Evolutionary conservation across 164 flowering plant species (phyloP).

Genomic region (Tetracentron sinense): DNA sequence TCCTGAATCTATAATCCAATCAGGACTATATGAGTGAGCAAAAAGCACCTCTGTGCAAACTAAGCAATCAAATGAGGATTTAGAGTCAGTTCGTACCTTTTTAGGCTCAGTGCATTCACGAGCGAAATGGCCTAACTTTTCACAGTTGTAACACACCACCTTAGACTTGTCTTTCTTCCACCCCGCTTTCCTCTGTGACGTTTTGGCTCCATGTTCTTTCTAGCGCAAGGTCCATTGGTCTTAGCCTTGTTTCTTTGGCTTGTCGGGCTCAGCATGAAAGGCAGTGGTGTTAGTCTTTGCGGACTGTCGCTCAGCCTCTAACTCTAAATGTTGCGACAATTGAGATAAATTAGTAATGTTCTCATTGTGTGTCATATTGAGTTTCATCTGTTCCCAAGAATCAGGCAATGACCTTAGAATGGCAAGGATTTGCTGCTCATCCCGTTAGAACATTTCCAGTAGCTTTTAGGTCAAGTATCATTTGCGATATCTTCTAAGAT

Average conservation of each 20-base stretch:
- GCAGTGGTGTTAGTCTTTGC: background rate
- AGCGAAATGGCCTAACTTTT: slow-evolving; percentile 6
- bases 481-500: background rate
- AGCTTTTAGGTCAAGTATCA: background rate
- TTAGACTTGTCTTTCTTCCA: slow-evolving; percentile 5
- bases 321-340: background rate
- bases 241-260: background rate
- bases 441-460: background rate
- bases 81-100: background rate
- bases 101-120: slow-evolving; percentile 11
- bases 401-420: background rate
- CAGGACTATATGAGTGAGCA: slow-evolving; percentile 2
- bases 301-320: background rate
- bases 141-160: slow-evolving; percentile 3
- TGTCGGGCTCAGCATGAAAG: background rate
- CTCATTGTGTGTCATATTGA: slow-evolving; percentile 8
- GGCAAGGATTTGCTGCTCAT: slow-evolving; percentile 7
- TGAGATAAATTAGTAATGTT: background rate
- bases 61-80: background rate
- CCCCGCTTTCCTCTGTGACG: background rate
- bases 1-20: slow-evolving; percentile 13
- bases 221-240: background rate
- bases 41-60: background rate
- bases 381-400: background rate
- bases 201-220: background rate